phyloP scores from a whole-genome alignment of 2,329 filamentous ascomycete genomes.

The Neonectria punicea region DNA sequence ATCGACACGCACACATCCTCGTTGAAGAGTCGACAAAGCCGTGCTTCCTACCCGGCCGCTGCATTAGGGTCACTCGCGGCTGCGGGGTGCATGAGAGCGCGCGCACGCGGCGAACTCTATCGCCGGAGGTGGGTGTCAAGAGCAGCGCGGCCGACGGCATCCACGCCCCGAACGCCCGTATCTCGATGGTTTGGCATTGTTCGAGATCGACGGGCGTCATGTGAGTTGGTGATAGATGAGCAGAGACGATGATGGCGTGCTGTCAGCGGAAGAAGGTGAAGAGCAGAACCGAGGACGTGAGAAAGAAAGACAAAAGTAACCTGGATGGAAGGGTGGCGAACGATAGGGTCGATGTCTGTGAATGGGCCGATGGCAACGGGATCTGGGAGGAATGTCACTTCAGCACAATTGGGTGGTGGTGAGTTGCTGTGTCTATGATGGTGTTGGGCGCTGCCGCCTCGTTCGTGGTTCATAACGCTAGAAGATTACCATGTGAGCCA shows the following conservation, averaged over 20 bases:
- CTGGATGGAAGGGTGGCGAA: background rate
- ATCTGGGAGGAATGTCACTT: slow-evolving; percentile 4
- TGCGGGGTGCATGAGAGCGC: slow-evolving; percentile 32
- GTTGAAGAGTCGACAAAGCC: background rate
- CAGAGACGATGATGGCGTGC: background rate
- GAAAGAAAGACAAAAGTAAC: background rate
- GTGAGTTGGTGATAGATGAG: background rate
- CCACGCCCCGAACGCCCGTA: background rate
- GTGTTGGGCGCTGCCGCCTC: slow-evolving; percentile 19
- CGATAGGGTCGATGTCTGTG: slow-evolving; percentile 4
- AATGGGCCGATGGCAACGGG: slow-evolving; percentile 1
- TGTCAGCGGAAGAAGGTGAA: background rate
- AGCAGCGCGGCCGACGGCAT: background rate
- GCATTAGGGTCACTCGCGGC: slow-evolving; percentile 32
- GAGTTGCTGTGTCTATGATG: slow-evolving; percentile 2
- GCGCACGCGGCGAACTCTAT: slow-evolving; percentile 35
- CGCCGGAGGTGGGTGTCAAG: slow-evolving; percentile 18
- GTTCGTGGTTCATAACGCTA: slow-evolving; percentile 18
- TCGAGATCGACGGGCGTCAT: slow-evolving; percentile 1
- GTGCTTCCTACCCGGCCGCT: slow-evolving; percentile 13
- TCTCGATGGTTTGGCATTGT: background rate
- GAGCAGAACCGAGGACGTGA: background rate
- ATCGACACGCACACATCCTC: background rate
- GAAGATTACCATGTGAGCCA: slow-evolving; percentile 12
- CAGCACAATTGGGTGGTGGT: background rate